phyloP scores from a whole-genome alignment of 2,329 filamentous ascomycete species.

The Diaporthe nobilis region DNA sequence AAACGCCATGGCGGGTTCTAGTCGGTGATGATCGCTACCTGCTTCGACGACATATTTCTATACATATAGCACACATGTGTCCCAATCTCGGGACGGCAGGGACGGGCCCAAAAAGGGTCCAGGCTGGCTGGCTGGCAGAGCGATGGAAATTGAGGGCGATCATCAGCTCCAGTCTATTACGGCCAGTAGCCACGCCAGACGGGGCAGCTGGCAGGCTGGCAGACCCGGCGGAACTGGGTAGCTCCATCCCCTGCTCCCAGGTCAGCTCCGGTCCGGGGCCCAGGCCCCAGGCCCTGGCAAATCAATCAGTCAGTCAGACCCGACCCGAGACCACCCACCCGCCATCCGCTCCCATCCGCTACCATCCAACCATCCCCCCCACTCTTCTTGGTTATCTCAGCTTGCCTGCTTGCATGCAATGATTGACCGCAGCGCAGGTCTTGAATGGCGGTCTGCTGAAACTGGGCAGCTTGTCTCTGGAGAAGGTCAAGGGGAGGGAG shows the following conservation, averaged over 20 bases:
- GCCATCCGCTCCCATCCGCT: conserved; percentile 8
- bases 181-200: background rate
- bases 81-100: background rate
- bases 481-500: background rate
- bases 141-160: background rate
- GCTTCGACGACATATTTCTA: background rate
- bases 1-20: background rate
- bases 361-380: background rate
- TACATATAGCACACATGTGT: background rate
- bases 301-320: conserved; percentile 22
- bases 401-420: conserved; percentile 11
- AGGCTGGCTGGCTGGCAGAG: conserved; percentile 9
- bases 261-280: conserved; percentile 20
- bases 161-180: conserved; percentile 20
- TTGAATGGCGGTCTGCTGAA: conserved; percentile 27
- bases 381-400: conserved; percentile 16
- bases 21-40: background rate
- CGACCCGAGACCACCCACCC: conserved; percentile 29
- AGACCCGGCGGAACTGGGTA: background rate
- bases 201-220: background rate
- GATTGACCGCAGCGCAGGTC: conserved; percentile 3
- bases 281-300: conserved; percentile 3
- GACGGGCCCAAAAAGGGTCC: conserved; percentile 1
- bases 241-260: conserved; percentile 13
- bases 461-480: conserved; percentile 21